Base-by-base conservation (phyloP, 2,329 filamentous ascomycete species). In the Aaosphaeria arxii region DNA sequence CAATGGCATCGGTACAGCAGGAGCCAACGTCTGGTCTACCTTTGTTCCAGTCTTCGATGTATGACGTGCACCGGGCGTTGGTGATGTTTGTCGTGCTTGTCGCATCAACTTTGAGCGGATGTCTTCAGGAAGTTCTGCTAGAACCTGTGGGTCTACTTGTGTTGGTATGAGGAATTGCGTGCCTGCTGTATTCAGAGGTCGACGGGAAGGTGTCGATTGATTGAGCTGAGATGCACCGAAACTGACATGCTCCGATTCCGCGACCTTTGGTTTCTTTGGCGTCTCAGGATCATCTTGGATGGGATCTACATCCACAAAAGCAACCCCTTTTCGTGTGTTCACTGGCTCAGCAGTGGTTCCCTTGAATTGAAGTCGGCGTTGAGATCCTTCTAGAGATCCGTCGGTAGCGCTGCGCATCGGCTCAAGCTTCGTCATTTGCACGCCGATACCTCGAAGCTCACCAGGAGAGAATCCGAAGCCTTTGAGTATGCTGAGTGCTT, bases 391-490 rank as follows among this genome's bases (percentile, higher is more conserved):
- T 1, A 77, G 69, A 32, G 56, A 59, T 1, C 74, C 80, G n/a
- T 79, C 73, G 1, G 70, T 61, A 2, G 77, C 74, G 11, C 72
- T 63, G 61, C 89, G 95, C 59, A 94, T 74, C 0, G 87, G 84
- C 58, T 96, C 91, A 4, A 99, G 78, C 67, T 91, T 96, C 11
- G 91, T 94, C 84, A 97, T 88, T 65, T 96, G 92, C 1, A 97
- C 82, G 0, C 94, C 94, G 7, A 99, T 77, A 0, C 94, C 94
- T 61, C 94, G 83, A n/a, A 99, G 77, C 65, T 99, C 94, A 7
- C 92, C 94, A 0, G 94, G 90, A 2, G 87, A 89, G 59, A 97
- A 90, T 28, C 82, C 86, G 67, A 89, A 92, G 2, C 87, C 85
- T 46, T 87, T 85, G 46, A 99, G 72, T 44, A 96, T 87, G 0